These are phyloP conservation scores for Pleurotus cornucopiae DNA, from an alignment of 768 basidiomycete species.

Conservation along the genomic window DNA sequence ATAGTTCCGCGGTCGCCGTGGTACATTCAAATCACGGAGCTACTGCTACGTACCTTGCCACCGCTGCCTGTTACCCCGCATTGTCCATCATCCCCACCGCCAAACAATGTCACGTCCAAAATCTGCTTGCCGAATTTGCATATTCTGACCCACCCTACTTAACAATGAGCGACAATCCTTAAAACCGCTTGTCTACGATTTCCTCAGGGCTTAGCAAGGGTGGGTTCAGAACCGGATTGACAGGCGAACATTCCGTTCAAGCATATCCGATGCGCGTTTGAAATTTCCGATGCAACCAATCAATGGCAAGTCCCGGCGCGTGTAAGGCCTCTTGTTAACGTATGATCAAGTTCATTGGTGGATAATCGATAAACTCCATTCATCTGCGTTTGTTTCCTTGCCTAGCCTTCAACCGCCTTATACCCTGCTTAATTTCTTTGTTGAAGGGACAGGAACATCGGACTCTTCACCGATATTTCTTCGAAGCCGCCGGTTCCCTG, in stretches of 20 bases:
- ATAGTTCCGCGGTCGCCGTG: not conserved
- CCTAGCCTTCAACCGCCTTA: too few species aligned
- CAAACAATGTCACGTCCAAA: not conserved
- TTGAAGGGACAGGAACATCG: too few species aligned
- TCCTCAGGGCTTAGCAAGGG: not conserved
- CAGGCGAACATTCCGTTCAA: too few species aligned
- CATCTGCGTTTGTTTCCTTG: too few species aligned
- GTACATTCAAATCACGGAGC: not conserved
- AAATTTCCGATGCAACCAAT: too few species aligned
- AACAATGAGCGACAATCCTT: not conserved
- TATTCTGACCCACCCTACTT: not conserved
- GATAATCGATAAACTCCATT: too few species aligned
- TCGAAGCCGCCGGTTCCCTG: conserved; percentile 7
- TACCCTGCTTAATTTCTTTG: too few species aligned
- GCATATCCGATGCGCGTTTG: too few species aligned
- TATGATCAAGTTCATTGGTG: too few species aligned
- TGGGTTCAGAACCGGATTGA: not conserved
- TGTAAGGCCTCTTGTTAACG: too few species aligned
- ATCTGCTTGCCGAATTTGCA: not conserved
- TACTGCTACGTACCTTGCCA: not conserved
- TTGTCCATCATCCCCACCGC: not conserved
- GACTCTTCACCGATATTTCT: not conserved
- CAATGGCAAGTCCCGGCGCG: too few species aligned
- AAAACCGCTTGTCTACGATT: not conserved
- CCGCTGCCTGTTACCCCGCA: not conserved